Evolutionary conservation across 441 rosid species (phyloP), one percentile per base, ranked within the genome.

Genomic region (Aleurites moluccanus): DNA sequence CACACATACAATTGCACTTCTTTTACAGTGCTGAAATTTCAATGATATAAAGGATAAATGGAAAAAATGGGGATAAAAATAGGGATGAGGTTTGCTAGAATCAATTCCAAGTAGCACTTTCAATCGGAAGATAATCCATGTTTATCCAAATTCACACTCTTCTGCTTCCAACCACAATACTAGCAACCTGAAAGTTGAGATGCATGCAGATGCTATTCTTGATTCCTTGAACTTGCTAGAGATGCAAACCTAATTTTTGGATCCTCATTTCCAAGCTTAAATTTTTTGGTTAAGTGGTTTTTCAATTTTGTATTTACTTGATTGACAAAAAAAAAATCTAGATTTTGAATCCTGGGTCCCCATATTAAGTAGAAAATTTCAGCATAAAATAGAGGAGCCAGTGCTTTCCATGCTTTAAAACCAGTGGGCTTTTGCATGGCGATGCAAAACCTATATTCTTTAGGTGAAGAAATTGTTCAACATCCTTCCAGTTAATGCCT

Each of bases 21-120:
- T 69, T 74, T 47, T 42, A 65, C 1, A 1, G n/a, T 44, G 62
- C 71, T 65, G 45, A 38, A 53, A 35, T 73, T 72, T 80, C 65
- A 76, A 84, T 73, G 49, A 28, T 23, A 70, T 38, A 18, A 15
- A 25, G n/a, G 27, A 10, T 5, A 45, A 69, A 50, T 11, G n/a
- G 18, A 33, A 11, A 72, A 71, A 30, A 59, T 59, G 55, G 21
- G 47, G 57, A 60, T 23, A 25, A 21, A 44, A 59, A 60, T 28
- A 35, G 49, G n/a, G 61, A 27, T 38, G n/a, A 23, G 27, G 25
- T 42, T 70, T 59, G 2, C 28, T 27, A 27, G 18, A 23, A 70
- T 70, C 65, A 70, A 13, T 59, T 70, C 50, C 52, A 2, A 38
- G 18, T 13, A 71, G 23, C 52, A 56, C 1, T 20, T 50, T 16